Evolutionary conservation across 768 basidiomycete genomes (phyloP), one percentile per base, ranked within the genome.

Genomic region (Lactarius pseudohatsudake): DNA sequence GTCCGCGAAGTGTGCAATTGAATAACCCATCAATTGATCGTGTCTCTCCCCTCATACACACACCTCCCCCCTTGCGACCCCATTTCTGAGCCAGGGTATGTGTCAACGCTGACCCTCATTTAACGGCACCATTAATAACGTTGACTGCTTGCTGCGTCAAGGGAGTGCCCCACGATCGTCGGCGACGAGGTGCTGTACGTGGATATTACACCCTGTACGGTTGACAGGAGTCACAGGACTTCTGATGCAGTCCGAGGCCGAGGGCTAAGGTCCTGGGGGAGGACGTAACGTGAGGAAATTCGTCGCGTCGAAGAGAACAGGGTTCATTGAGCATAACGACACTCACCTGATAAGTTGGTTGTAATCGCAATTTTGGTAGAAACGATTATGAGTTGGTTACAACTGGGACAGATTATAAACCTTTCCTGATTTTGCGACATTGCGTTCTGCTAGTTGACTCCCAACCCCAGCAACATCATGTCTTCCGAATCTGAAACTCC

Each of bases 181-280:
- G 86, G 81, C 8, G 72, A 76, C 4, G 75, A 77, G 0, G 81
- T 76, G 10, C 76, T 74, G 45, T 79, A 76, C 3, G 71, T 40
- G 2, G 5, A 4, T 64, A 85, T 73, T 4, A 84, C 72, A 13
- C 65, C 70, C 50, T 79, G 76, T 53, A 82, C 80, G 61, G 83
- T 78, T 10, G 9, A 74, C 64, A 43, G 36, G 11, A 0, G 36
- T 36, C 11, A 13, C 3, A 13, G 74, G 32, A 86, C 81, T 15
- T 73, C 69, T 2, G 72, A 36, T 0, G 83, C 84, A 1, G 81
- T 84, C 59, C 66, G 43, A 20, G 26, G 13, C 34, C 7, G 18
- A n/a, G 6, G 45, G 38, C 22, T 3, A 15, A n/a, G 13, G 36
- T 36, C 36, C 36, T 10, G 18, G 30, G n/a, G 22, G 9, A 8